Evolutionary conservation across 306 rosid species (phyloP), one percentile per base, ranked within the genome.

Genomic region (Elaeagnus macrophylla): DNA sequence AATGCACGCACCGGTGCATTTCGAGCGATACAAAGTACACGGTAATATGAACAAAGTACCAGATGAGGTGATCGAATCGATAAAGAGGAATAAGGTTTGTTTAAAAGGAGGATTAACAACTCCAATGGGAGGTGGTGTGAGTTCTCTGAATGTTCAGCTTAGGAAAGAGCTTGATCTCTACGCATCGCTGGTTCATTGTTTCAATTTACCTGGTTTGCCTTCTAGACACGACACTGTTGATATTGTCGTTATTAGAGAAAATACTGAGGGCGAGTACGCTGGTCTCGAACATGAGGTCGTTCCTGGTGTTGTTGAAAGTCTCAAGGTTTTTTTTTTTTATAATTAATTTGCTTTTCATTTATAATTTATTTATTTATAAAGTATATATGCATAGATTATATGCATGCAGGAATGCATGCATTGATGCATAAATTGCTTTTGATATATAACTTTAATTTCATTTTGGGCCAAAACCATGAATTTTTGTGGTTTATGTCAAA

Each of bases 271-370:
- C 0, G 96, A 88, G 71, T 88, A 88, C 65, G 39, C 96, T 1
- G 96, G 96, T 10, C 79, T 84, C 48, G 96, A 88, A 54, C 96
- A 88, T 39, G 94, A 88, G 79, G 94, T 88, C 38, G 84, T 88
- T 74, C 96, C 96, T 3, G 96, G 96, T 25, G 96, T 88, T 10
- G 96, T 88, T 1, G 96, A 88, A 65, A 88, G 96, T 66, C 96
- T 88, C 42, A 84, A 88, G 96, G 96, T 81, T 42, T 0, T 0
- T 39, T 44, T 20, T 10, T 19, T 0, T 10, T 1, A n/a, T n/a
- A n/a, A n/a, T 46, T 7, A 3, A 6, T 38, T 25, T 44, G 2
- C n/a, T 8, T 38, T 13, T 54, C 5, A 20, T 51, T 15, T 38
- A 25, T n/a, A 2, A 25, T 25, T 25, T 2, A 6, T 39, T 40